Evolutionary conservation across 768 basidiomycete species (phyloP).

Genomic region (Mycena leptocephala): DNA sequence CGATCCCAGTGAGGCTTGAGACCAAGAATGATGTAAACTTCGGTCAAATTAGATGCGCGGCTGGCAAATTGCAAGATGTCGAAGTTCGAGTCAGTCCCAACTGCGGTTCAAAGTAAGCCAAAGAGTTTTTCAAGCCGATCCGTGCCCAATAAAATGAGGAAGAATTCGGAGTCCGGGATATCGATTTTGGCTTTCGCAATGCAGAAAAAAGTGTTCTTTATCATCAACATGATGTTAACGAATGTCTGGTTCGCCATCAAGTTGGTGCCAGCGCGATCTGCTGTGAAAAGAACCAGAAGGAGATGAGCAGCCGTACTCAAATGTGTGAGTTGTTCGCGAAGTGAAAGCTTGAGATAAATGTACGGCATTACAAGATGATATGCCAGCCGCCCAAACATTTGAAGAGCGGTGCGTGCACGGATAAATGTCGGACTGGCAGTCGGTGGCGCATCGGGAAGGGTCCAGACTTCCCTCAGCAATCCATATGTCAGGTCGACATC

Average conservation of each 20-base stretch:
- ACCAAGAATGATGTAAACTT: conserved; percentile 54
- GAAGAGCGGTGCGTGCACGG: conserved; percentile 39
- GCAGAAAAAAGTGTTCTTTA: conserved; percentile 58
- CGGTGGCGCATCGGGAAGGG: conserved; percentile 31
- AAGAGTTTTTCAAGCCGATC: conserved; percentile 54
- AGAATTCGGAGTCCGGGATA: conserved; percentile 49
- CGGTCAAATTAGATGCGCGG: conserved; percentile 48
- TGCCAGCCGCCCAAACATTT: conserved; percentile 38
- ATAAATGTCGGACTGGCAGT: conserved; percentile 34
- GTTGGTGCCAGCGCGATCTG: neutral
- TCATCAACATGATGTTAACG: conserved; percentile 52
- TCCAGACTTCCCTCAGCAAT: conserved; percentile 45
- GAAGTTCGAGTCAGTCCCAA: conserved; percentile 51
- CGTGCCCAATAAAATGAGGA: conserved; percentile 55
- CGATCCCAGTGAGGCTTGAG: conserved; percentile 58
- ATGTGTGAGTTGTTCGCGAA: conserved; percentile 51
- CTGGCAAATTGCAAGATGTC: conserved; percentile 43
- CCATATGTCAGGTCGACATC: conserved; percentile 48
- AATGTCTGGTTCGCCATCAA: conserved; percentile 49
- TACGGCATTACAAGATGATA: conserved; percentile 49
- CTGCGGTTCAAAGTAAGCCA: conserved; percentile 52
- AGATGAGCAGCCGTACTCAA: conserved; percentile 54
- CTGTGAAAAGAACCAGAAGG: conserved; percentile 34
- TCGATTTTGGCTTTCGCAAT: conserved; percentile 53
- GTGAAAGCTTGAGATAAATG: conserved; percentile 43